phyloP scores from a whole-genome alignment of 2,329 filamentous ascomycete species.

The Periconia digitata region DNA sequence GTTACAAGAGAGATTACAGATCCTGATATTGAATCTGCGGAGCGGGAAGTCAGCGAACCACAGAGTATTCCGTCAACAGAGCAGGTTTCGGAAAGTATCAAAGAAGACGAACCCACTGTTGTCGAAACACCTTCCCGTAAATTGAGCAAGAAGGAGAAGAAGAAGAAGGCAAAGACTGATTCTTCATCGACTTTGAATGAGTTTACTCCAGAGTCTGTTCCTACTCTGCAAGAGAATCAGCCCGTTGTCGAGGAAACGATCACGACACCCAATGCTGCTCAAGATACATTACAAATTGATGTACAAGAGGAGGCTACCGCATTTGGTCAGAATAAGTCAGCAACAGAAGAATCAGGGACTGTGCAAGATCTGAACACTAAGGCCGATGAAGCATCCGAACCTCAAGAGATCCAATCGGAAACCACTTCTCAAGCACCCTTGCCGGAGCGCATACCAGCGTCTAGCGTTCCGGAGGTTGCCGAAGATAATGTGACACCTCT shows the following conservation, averaged over 20 bases:
- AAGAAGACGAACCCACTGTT: conserved; percentile 5
- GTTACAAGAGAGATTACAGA: background rate
- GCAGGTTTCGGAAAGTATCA: background rate
- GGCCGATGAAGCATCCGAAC: background rate
- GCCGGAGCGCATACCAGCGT: background rate
- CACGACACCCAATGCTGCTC: background rate
- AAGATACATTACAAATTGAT: background rate
- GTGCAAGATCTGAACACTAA: background rate
- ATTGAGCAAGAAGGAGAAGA: conserved; percentile 28
- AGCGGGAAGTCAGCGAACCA: background rate
- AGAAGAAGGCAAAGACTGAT: conserved; percentile 16
- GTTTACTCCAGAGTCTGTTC: conserved; percentile 2
- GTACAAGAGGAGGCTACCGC: background rate
- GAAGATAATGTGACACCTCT: background rate
- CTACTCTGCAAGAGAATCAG: background rate
- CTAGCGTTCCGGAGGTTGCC: background rate
- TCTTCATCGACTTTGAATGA: conserved; percentile 10
- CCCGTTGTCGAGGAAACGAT: background rate
- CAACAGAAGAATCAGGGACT: background rate
- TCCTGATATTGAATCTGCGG: background rate
- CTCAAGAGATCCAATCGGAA: background rate
- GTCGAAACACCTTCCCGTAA: conserved; percentile 7
- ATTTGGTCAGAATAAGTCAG: background rate
- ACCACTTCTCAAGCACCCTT: background rate
- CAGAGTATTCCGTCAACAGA: background rate